A percentile compares a stretch with the other conserved stretches of the same genome.
These are phyloP conservation scores for Goniomonas avonlea DNA, from an alignment of 78 protist genomes.

Conservation along the genomic window DNA sequence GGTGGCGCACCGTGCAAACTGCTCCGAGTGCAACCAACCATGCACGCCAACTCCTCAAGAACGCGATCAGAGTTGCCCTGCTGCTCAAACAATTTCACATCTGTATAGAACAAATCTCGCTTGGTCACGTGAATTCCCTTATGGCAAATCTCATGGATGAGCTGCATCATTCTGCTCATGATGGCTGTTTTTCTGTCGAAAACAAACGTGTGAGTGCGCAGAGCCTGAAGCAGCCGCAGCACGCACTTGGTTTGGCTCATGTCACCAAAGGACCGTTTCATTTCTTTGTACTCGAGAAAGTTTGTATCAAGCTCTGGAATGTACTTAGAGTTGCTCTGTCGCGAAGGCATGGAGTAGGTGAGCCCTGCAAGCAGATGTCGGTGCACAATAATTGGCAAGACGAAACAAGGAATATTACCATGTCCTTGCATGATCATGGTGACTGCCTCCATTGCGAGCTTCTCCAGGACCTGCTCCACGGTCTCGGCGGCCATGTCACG, in stretches of 20 bases:
- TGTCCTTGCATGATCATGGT: too few relatives aligned
- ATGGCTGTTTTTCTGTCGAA: conserved; percentile 44
- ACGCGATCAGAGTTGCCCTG: conserved; percentile 49
- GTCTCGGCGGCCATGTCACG: too few relatives aligned
- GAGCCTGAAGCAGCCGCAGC: not conserved
- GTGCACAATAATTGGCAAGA: too few relatives aligned
- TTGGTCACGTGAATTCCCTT: conserved; percentile 58
- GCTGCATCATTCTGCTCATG: conserved; percentile 42
- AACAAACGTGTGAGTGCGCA: not conserved
- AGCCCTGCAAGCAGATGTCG: too few relatives aligned
- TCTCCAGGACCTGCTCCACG: too few relatives aligned
- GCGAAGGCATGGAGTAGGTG: too few relatives aligned
- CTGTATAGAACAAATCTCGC: conserved; percentile 64
- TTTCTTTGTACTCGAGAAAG: conserved; percentile 1
- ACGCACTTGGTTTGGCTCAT: not conserved
- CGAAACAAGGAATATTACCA: too few relatives aligned
- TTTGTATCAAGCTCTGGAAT: conserved; percentile 14
- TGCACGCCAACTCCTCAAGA: conserved; percentile 49
- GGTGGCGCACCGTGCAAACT: conserved; percentile 17
- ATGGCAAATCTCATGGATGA: conserved; percentile 37
- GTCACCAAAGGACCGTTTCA: conserved; percentile 10
- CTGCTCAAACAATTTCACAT: conserved; percentile 54
- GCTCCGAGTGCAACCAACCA: conserved; percentile 57
- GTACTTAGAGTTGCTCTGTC: too few relatives aligned
- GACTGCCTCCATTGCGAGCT: too few relatives aligned